A percentile compares a stretch with the other conserved stretches of the same genome.
Evolutionary conservation across 306 rosid genomes (phyloP).

Genomic region (Rosa lucieae): DNA sequence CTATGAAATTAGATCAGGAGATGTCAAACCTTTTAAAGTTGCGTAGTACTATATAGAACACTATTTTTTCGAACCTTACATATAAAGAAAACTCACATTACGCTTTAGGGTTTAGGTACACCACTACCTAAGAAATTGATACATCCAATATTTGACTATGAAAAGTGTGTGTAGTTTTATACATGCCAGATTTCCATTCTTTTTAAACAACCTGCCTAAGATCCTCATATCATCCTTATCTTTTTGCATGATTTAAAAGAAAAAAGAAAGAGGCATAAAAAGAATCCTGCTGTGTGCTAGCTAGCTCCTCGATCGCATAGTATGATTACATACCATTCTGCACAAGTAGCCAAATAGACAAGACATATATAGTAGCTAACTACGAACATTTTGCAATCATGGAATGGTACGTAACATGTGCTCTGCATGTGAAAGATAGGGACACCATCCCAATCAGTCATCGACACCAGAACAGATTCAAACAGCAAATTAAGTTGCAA

Average conservation of each 20-base stretch:
- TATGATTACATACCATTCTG: background rate
- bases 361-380: conserved; percentile 9
- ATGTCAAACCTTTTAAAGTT: background rate
- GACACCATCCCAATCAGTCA: conserved; percentile 6
- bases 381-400: conserved; percentile 5
- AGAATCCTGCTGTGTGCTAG: background rate
- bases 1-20: too few species aligned
- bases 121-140: too few species aligned
- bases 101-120: background rate
- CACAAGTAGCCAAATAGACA: conserved; percentile 2
- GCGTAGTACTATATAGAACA: background rate
- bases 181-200: background rate
- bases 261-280: background rate
- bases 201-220: background rate
- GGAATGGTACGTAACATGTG: background rate
- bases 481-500: background rate
- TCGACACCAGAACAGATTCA: background rate
- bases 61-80: too few species aligned
- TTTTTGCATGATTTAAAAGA: too few species aligned
- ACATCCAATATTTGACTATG: background rate
- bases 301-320: background rate
- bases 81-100: background rate
- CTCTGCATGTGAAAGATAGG: conserved; percentile 13
- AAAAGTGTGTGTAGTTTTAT: background rate
- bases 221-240: background rate